These are phyloP conservation scores for Brassica incana DNA, from an alignment of 345 rosid genomes.

Conservation along the genomic window DNA sequence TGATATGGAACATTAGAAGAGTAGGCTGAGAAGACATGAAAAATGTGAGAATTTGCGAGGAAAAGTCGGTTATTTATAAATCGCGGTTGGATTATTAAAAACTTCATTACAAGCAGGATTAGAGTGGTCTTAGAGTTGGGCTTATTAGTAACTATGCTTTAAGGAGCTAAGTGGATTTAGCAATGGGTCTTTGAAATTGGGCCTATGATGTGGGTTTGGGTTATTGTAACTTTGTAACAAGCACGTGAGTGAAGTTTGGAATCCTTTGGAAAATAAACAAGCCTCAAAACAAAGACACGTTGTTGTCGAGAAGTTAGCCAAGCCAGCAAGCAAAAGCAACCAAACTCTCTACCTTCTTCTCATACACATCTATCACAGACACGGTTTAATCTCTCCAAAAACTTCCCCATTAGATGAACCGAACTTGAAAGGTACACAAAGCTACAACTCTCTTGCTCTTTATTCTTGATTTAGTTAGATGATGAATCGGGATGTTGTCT, in stretches of 20 bases:
- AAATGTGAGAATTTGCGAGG: not conserved
- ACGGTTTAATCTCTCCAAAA: not conserved
- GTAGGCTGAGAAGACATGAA: too few species aligned
- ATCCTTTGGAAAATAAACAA: not conserved
- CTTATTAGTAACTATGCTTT: not conserved
- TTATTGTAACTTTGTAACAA: not conserved
- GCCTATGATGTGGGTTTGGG: not conserved
- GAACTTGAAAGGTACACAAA: constrained; percentile 25
- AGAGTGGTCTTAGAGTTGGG: not conserved
- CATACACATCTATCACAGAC: not conserved
- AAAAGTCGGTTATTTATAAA: constrained; percentile 21
- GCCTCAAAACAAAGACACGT: constrained; percentile 25
- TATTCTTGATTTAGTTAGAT: not conserved
- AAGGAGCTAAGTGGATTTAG: not conserved
- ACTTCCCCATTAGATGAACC: not conserved
- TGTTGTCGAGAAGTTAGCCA: constrained; percentile 32
- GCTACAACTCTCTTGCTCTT: not conserved
- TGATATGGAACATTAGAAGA: too few species aligned
- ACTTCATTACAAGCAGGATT: not conserved
- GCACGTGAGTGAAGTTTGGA: not conserved
- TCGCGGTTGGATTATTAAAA: constrained; percentile 19
- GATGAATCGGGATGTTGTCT: not conserved
- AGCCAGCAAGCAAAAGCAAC: constrained; percentile 29
- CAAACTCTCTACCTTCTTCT: constrained; percentile 18
- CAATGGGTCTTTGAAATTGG: not conserved